Evolutionary conservation across 2,329 filamentous ascomycete species (phyloP), one percentile per base, ranked within the genome.

Genomic region (Fusarium aywerte): DNA sequence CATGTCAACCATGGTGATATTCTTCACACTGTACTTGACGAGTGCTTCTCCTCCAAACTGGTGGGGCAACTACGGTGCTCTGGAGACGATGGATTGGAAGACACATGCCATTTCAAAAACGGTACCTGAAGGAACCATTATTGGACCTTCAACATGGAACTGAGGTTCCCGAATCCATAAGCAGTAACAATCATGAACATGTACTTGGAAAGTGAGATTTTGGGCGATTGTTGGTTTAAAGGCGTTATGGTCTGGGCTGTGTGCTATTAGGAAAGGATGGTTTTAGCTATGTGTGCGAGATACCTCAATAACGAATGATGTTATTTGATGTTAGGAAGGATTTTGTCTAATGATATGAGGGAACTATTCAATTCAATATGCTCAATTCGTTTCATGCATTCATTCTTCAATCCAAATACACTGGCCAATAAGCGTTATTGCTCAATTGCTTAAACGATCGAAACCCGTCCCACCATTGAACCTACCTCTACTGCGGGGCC

Each of bases 11-110:
- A 84, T 93, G 33, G 76, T 92, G 58, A 89, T 92, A 58, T 91
- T 93, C 80, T 87, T 91, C 69, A 84, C 87, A 2, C 78, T 93
- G 27, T 87, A 88, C 56, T 75, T 92, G 67, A 89, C 89, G 4
- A 79, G 81, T 32, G 82, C 83, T 10, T 72, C 75, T 4, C 79
- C 86, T 58, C 87, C 89, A 0, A 72, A 80, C 11, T 92, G 90
- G 88, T 90, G 85, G 79, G 87, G 87, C 11, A 90, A 90, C 63
- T 75, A 78, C 20, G 80, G 76, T 8, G 81, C 81, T 4, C 72
- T 81, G 43, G 62, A 79, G 29, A 88, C 84, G 5, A 71, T 84
- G 51, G 86, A 87, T 67, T 79, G 79, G 65, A 63, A 63, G 20
- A 78, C 75, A 7, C 66, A 70, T n/a, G 83, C 85, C 3, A 78